A percentile compares a stretch with the other conserved stretches of the same genome.
Conservation (phyloP, 495 filamentous ascomycete genomes). For the Rostrohypoxylon terebratum region DNA sequence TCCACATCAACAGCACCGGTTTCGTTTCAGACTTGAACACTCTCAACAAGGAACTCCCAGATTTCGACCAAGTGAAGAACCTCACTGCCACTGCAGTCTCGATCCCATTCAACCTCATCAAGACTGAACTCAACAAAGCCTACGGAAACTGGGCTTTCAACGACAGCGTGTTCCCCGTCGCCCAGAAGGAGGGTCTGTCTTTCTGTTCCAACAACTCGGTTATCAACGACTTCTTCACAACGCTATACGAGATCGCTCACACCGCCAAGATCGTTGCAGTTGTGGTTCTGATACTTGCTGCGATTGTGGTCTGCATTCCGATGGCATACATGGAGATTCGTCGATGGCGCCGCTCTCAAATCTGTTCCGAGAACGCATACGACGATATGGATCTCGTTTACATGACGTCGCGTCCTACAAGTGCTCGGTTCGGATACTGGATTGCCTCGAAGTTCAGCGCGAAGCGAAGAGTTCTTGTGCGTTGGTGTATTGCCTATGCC, state of each 20-base stretch:
- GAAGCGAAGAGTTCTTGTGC: constrained; percentile 74
- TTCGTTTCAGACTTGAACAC: constrained; percentile 72
- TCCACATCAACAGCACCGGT: constrained; percentile 72
- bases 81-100: constrained; percentile 76
- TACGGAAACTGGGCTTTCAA: constrained; percentile 81
- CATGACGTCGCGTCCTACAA: constrained; percentile 82
- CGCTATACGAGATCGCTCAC: constrained; percentile 68
- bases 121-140: constrained; percentile 73
- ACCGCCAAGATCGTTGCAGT: constrained; percentile 80
- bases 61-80: constrained; percentile 83
- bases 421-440: constrained; percentile 76
- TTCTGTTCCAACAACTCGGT: constrained; percentile 90
- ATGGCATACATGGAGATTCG: constrained; percentile 85
- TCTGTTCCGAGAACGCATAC: constrained; percentile 71
- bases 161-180: constrained; percentile 78
- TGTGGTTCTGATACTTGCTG: constrained; percentile 73
- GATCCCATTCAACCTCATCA: constrained; percentile 80
- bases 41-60: constrained; percentile 82
- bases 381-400: constrained; percentile 93
- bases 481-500: constrained; percentile 89
- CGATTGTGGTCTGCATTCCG: constrained; percentile 76
- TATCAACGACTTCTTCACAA: constrained; percentile 88
- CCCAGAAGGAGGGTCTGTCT: constrained; percentile 79
- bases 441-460: constrained; percentile 74
- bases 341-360: constrained; percentile 76